Evolutionary conservation across 768 basidiomycete species (phyloP).

Genomic region (Gymnopilus dilepis): DNA sequence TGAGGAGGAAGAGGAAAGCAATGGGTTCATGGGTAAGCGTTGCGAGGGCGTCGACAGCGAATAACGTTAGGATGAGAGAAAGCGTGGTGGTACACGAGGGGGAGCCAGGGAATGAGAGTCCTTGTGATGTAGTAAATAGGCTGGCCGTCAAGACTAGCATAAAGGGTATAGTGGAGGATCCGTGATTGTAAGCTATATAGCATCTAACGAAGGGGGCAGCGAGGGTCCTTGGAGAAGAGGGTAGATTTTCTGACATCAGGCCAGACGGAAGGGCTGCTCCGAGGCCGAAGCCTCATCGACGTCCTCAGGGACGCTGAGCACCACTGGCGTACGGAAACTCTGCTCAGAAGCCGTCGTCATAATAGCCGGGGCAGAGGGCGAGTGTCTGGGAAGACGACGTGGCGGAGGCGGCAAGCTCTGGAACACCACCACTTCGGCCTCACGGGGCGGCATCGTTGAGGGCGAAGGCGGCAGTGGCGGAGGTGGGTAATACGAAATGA

Average conservation of each 20-base stretch:
- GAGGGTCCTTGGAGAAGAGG: no score
- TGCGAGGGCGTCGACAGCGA: not conserved
- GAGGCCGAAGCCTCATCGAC: not conserved
- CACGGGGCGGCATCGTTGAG: not conserved
- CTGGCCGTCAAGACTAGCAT: not conserved
- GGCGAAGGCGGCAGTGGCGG: not conserved
- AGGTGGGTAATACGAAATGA: slow-evolving; percentile 18
- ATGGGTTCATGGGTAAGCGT: no score
- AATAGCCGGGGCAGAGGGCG: not conserved
- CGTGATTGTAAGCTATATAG: no score
- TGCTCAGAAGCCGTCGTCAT: not conserved
- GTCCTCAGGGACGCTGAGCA: slow-evolving; percentile 1
- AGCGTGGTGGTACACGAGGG: not conserved
- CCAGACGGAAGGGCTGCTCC: no score
- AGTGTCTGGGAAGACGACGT: slow-evolving; percentile 2
- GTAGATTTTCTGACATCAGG: no score
- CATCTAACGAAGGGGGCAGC: not conserved
- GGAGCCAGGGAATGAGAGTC: not conserved
- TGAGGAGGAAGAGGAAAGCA: not conserved
- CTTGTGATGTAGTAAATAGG: not conserved
- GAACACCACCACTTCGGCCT: not conserved
- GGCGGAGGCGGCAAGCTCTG: slow-evolving; percentile 8
- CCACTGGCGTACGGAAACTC: not conserved
- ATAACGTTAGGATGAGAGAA: not conserved
- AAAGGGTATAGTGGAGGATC: no score